Conservation (phyloP, 345 rosid species). For the Murraya paniculata region DNA sequence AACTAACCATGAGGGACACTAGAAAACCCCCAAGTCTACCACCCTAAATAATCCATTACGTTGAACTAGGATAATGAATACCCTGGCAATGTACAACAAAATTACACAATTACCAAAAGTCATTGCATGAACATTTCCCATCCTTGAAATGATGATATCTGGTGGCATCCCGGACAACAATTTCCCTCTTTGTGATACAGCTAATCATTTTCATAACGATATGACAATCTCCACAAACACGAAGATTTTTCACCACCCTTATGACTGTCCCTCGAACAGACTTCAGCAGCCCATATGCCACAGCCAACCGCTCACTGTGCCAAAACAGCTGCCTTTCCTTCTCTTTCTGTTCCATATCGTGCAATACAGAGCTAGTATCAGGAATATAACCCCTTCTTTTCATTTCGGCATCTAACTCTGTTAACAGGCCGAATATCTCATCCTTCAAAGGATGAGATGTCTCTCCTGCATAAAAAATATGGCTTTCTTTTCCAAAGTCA, state of each 20-base stretch:
- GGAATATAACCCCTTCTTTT: slow-evolving; percentile 69
- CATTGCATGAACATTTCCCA: slow-evolving; percentile 75
- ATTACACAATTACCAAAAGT: slow-evolving; percentile 47
- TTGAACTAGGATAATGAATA: neutral
- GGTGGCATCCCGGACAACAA: slow-evolving; percentile 66
- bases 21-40: neutral
- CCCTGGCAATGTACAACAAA: neutral
- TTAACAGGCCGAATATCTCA: slow-evolving; percentile 46
- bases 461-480: slow-evolving; percentile 70
- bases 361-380: slow-evolving; percentile 55
- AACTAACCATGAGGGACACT: neutral
- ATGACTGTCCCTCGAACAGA: slow-evolving; percentile 48
- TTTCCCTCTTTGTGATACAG: slow-evolving; percentile 51
- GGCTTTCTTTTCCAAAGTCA: slow-evolving; percentile 45
- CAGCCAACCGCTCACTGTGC: slow-evolving; percentile 77
- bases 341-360: slow-evolving; percentile 65
- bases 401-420: slow-evolving; percentile 53
- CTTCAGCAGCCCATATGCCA: slow-evolving; percentile 68
- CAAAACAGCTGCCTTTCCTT: slow-evolving; percentile 67
- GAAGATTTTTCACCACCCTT: slow-evolving; percentile 67
- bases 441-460: slow-evolving; percentile 49
- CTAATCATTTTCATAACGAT: slow-evolving; percentile 56
- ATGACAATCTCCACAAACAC: slow-evolving; percentile 82
- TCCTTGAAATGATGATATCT: slow-evolving; percentile 75
- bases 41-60: neutral